These are phyloP conservation scores for Aphanomyces stellatus DNA, from an alignment of 352 stramenopile genomes.

Conservation along the genomic window DNA sequence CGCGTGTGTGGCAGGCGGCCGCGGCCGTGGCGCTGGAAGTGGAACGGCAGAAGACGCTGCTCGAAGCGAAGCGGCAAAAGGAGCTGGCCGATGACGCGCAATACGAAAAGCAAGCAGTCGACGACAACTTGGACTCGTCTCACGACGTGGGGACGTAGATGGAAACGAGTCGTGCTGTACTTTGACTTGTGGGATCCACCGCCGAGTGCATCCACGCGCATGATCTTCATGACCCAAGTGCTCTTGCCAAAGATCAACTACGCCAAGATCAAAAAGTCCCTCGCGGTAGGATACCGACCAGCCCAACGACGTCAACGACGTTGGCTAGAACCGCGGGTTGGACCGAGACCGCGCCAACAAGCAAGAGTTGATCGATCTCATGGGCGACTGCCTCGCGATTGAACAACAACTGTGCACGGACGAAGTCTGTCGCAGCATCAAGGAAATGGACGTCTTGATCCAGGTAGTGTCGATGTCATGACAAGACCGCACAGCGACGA, in stretches of 20 bases:
- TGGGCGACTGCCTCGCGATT: slow-evolving; percentile 81
- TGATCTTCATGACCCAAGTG: slow-evolving; percentile 82
- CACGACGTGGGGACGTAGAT: slow-evolving; percentile 21
- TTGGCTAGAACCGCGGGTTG: slow-evolving; percentile 54
- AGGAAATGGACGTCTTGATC: slow-evolving; percentile 34
- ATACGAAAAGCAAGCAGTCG: slow-evolving; percentile 37
- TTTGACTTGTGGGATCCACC: slow-evolving; percentile 83
- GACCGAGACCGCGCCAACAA: slow-evolving; percentile 74
- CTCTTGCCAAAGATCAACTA: slow-evolving; percentile 66
- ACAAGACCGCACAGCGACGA: background rate
- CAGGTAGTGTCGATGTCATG: slow-evolving; percentile 21
- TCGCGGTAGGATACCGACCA: slow-evolving; percentile 16
- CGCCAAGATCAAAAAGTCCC: slow-evolving; percentile 57
- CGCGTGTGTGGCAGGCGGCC: slow-evolving; percentile 25
- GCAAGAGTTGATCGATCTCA: slow-evolving; percentile 66
- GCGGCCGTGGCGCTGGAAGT: slow-evolving; percentile 36
- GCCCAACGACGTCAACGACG: background rate
- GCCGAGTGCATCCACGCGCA: slow-evolving; percentile 60
- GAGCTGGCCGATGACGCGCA: slow-evolving; percentile 40
- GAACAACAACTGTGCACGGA: slow-evolving; percentile 53
- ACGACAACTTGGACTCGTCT: background rate
- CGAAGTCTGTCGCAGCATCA: slow-evolving; percentile 35
- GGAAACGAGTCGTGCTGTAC: slow-evolving; percentile 70
- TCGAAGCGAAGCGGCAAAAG: slow-evolving; percentile 35
- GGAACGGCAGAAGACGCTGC: slow-evolving; percentile 35